A percentile compares a stretch with the other conserved stretches of the same genome.
phyloP scores from a whole-genome alignment of 75 land plant species.

The Sequoia sempervirens region DNA sequence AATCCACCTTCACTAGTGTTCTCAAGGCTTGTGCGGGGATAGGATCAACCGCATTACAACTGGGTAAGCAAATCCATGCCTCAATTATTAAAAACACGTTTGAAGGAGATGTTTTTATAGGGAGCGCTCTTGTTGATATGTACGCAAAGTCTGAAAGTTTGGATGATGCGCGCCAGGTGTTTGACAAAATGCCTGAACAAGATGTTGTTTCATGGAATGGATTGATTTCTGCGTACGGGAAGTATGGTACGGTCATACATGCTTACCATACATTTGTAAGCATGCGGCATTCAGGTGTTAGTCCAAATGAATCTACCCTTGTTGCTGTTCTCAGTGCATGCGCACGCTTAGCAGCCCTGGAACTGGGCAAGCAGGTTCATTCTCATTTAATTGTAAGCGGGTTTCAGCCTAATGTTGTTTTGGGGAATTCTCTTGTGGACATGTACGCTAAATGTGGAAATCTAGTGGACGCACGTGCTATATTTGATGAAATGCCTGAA shows the following conservation, averaged over 20 bases:
- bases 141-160: background rate
- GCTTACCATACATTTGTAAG: background rate
- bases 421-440: constrained; percentile 13
- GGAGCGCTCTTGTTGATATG: background rate
- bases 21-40: background rate
- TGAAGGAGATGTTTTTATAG: background rate
- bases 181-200: constrained; percentile 2
- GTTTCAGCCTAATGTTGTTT: constrained; percentile 1
- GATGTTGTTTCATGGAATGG: background rate
- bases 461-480: background rate
- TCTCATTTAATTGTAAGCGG: background rate
- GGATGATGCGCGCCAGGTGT: background rate
- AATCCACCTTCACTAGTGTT: background rate
- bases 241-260: background rate
- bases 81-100: background rate
- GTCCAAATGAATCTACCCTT: constrained; percentile 13
- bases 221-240: background rate
- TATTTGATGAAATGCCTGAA: constrained; percentile 8
- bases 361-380: constrained; percentile 2
- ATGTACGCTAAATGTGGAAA: constrained; percentile 16
- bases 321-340: constrained; percentile 6
- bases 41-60: background rate
- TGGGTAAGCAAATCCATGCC: background rate
- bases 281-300: constrained; percentile 8
- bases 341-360: constrained; percentile 8